Conservation (phyloP, 305 asterid species). For the Rubia tinctorum region DNA sequence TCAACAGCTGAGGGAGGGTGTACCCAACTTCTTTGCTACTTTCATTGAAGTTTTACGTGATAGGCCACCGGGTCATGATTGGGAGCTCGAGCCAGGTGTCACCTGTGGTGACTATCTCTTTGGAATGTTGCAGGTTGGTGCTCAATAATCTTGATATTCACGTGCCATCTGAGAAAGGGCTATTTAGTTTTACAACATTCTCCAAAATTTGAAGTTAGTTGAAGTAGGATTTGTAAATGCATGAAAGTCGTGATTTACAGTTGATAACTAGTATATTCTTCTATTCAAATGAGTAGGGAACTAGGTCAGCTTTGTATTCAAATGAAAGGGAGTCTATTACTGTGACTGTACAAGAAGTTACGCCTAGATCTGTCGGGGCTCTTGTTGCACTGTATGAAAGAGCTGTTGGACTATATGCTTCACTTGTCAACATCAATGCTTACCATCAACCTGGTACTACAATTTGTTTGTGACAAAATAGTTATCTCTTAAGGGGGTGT, state of each 20-base stretch:
- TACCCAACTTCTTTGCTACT: slow-evolving; percentile 90
- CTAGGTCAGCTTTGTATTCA: slow-evolving; percentile 90
- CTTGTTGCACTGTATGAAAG: slow-evolving; percentile 93
- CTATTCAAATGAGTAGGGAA: slow-evolving; percentile 56
- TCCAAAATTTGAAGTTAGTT: background rate
- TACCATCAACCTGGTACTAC: slow-evolving; percentile 96
- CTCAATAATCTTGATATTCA: background rate
- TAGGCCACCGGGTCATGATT: slow-evolving; percentile 99
- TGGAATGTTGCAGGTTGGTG: slow-evolving; percentile 85
- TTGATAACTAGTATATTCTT: slow-evolving; percentile 1
- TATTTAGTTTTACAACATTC: background rate
- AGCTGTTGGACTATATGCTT: slow-evolving; percentile 97
- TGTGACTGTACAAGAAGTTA: slow-evolving; percentile 94
- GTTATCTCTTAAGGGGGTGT: background rate
- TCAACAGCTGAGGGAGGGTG: slow-evolving; percentile 99
- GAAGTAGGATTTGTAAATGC: background rate
- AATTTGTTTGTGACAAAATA: background rate
- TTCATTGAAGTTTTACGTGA: slow-evolving; percentile 98
- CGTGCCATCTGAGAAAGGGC: background rate
- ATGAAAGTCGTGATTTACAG: background rate
- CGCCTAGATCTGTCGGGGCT: slow-evolving; percentile 97
- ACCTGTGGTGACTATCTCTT: slow-evolving; percentile 97
- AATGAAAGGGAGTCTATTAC: slow-evolving; percentile 93
- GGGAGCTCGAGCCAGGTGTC: slow-evolving; percentile 99
- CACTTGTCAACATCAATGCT: slow-evolving; percentile 90